Base-by-base conservation (phyloP, 176 grass and related monocot species). In the Musa itinerans region DNA sequence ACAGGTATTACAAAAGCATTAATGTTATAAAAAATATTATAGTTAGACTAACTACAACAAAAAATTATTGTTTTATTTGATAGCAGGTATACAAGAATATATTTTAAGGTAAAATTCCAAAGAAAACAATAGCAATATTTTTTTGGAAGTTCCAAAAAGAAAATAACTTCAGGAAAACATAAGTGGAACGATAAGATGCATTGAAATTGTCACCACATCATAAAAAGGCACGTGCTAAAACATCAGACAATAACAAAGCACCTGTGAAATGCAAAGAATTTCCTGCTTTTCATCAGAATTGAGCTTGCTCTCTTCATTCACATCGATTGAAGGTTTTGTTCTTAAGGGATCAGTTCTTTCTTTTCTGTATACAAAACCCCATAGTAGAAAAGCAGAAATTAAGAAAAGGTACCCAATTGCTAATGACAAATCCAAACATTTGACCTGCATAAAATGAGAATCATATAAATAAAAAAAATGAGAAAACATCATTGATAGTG, bases 351-450 rank as follows among this genome's bases (percentile, higher is more conserved):
- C 65, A 43, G 63, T 59, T 81, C 82, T 92, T 82, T 54, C 73
- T 86, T 74, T 85, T 89, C 83, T 92, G 62, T 85, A 57, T 50
- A 83, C 52, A 53, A 88, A 73, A 65, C n/a, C 81, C 88, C 88
- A 94, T 14, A 88, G 50, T 68, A 89, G 71, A 89, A 90, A 86
- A 80, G 70, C 51, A 19, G 84, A 74, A 66, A 99, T 9, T 29
- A 89, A 79, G 0, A 66, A 85, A 73, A 93, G 75, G 78, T 87
- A 99, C 26, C 79, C 76, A 81, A 94, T 66, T 75, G 78, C 80
- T 76, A 99, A 76, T 82, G 88, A 99, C 63, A 99, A 94, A 76
- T 94, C 90, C 86, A 99, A 89, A 84, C 95, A 99, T 89, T 89
- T 91, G 77, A 86, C 88, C 95, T 99, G 90, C 87, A 81, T 62